Conservation (phyloP, 2,329 filamentous ascomycete genomes). For the Coniochaeta hoffmannii region DNA sequence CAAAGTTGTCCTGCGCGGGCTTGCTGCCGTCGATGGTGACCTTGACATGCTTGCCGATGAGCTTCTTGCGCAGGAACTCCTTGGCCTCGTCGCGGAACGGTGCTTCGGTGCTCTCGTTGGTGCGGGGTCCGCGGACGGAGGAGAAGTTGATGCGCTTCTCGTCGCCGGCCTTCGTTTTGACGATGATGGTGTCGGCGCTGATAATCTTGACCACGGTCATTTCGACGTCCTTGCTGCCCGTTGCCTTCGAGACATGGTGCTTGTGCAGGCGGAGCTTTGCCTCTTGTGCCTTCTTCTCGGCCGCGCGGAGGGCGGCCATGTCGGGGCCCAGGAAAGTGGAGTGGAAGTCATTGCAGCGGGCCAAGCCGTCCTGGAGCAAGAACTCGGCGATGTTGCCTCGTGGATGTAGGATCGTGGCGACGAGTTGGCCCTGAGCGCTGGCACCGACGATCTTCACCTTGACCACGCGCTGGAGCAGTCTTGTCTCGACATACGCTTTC, state of each 20-base stretch:
- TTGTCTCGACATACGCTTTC: slow-evolving; percentile 75
- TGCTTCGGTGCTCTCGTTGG: slow-evolving; percentile 76
- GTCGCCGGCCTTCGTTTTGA: slow-evolving; percentile 74
- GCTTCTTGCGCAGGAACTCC: slow-evolving; percentile 85
- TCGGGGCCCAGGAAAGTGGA: slow-evolving; percentile 83
- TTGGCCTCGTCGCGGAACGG: slow-evolving; percentile 91
- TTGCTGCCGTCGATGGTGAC: slow-evolving; percentile 86
- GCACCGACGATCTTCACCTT: slow-evolving; percentile 77
- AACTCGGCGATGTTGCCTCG: slow-evolving; percentile 90
- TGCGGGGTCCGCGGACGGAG: slow-evolving; percentile 89
- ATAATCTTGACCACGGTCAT: slow-evolving; percentile 79
- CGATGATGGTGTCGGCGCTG: slow-evolving; percentile 80
- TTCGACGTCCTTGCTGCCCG: slow-evolving; percentile 60
- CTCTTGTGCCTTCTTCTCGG: slow-evolving; percentile 78
- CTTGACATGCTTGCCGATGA: slow-evolving; percentile 94
- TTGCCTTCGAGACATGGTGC: slow-evolving; percentile 65
- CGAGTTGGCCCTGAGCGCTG: slow-evolving; percentile 85
- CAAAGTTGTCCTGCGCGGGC: slow-evolving; percentile 81
- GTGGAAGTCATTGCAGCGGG: slow-evolving; percentile 91
- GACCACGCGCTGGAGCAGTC: slow-evolving; percentile 80
- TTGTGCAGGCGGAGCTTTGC: slow-evolving; percentile 74
- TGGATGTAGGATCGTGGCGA: slow-evolving; percentile 81
- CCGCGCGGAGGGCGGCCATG: slow-evolving; percentile 78
- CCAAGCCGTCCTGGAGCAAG: slow-evolving; percentile 80
- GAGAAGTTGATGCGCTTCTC: slow-evolving; percentile 91